Base-by-base conservation (phyloP, 1,139 yeast genomes). In the Magnusiomyces tetraspermus region DNA sequence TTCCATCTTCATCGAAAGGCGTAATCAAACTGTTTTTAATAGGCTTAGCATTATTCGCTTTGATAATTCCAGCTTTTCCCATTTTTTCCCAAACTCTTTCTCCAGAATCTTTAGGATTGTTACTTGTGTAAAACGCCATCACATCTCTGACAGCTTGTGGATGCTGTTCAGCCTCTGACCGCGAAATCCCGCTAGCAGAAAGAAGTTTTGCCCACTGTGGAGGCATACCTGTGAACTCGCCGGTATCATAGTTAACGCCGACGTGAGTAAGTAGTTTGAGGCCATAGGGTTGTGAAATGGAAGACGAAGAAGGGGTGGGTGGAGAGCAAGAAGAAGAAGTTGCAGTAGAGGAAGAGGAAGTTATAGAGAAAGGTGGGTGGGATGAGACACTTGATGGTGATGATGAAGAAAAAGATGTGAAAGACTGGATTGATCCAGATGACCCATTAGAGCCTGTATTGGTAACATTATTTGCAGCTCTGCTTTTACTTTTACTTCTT, bases 111-210 rank as follows among this genome's bases (percentile, higher is more conserved):
- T n/a, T n/a, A 60, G 73, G 74, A 52, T 81, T 82, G 57, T 83
- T 87, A 61, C 85, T 89, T 21, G 53, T 52, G 66, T 85, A 87
- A 64, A 87, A 88, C 43, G 90, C 87, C 56, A 90, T 95, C 58
- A 90, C 89, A 64, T 89, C 96, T 78, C 86, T 82, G 8, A 89
- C 95, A 0, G 96, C 97, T 68, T 88, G 94, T 1, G 97, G 96
- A 65, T 92, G 89, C 61, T 84, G 85, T 61, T 85, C 83, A 64
- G 89, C 96, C 61, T 92, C 97, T 46, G 77, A 78, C 60, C 79
- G 80, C 4, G 95, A 78, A 50, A 92, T 87, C 45, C 97, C 97
- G 65, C 89, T 83, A 19, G 90, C 92, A 21, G 83, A 78, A 57
- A 92, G 74, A 49, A 89, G 73, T 56, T 79, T 76, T 61, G 87